Conservation (phyloP, 2,329 filamentous ascomycete species). For the Nemania serpens region DNA sequence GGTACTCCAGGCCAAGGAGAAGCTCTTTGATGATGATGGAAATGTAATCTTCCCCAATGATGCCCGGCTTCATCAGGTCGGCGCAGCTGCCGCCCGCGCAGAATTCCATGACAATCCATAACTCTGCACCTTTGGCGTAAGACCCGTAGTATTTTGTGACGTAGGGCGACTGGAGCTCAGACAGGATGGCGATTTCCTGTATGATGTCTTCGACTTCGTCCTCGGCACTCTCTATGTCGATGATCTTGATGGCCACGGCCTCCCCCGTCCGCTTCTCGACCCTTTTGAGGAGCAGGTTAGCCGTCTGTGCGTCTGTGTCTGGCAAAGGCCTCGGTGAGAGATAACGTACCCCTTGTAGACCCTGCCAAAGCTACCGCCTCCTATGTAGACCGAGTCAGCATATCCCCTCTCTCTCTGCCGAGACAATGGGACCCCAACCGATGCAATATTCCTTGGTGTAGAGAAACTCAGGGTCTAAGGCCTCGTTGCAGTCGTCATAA, state of each 20-base stretch:
- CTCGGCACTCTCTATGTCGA: constrained; percentile 98
- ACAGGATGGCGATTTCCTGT: constrained; percentile 96
- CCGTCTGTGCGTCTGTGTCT: constrained; percentile 6
- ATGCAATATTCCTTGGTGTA: constrained; percentile 95
- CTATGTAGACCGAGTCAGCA: constrained; percentile 50
- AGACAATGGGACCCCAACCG: constrained; percentile 55
- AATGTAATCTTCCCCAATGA: constrained; percentile 93
- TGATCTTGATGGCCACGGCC: constrained; percentile 96
- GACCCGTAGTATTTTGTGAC: constrained; percentile 98
- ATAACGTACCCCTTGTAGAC: constrained; percentile 88
- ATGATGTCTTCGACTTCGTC: constrained; percentile 99
- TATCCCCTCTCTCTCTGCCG: constrained; percentile 28
- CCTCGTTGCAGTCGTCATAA: constrained; percentile 56
- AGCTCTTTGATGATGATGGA: constrained; percentile 92
- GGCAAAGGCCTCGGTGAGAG: background rate
- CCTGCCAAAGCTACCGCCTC: constrained; percentile 96
- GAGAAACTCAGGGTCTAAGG: constrained; percentile 82
- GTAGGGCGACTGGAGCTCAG: constrained; percentile 92
- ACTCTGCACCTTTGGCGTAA: constrained; percentile 90
- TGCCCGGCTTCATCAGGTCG: constrained; percentile 91
- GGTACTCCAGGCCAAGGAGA: constrained; percentile 85
- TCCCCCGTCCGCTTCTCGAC: constrained; percentile 93
- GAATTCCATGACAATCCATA: constrained; percentile 99
- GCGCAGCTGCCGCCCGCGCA: constrained; percentile 96
- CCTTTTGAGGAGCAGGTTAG: constrained; percentile 50